These are phyloP conservation scores for Solanum piurae DNA, from an alignment of 257 asterid species.

Conservation along the genomic window DNA sequence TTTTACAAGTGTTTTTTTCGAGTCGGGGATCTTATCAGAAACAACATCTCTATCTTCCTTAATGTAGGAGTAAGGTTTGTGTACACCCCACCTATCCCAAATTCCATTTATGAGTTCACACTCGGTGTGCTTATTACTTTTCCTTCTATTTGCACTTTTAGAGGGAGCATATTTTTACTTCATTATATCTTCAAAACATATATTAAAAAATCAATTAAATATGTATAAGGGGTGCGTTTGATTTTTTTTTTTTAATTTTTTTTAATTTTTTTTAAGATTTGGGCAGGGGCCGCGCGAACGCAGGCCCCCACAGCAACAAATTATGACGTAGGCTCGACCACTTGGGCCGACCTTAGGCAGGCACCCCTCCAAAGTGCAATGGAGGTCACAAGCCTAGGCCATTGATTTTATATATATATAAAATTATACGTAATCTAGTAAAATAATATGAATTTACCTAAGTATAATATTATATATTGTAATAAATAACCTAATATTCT, in stretches of 20 bases:
- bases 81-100: no score
- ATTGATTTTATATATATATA: neutral
- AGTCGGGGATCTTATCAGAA: neutral
- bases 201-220: no score
- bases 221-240: no score
- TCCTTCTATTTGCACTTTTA: neutral
- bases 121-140: neutral
- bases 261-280: no score
- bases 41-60: fast-evolving
- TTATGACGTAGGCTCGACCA: neutral
- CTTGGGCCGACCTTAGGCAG: neutral
- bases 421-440: no score
- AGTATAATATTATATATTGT: no score
- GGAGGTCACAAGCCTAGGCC: constrained; percentile 18
- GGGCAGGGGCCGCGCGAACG: neutral
- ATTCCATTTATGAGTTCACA: neutral
- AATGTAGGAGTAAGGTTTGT: neutral
- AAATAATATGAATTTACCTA: neutral
- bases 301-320: neutral
- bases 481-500: neutral
- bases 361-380: constrained; percentile 24
- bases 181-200: neutral
- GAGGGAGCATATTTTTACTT: neutral
- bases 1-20: neutral
- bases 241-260: no score